Conservation (phyloP, 768 basidiomycete species). For the Butyriboletus loyo region DNA sequence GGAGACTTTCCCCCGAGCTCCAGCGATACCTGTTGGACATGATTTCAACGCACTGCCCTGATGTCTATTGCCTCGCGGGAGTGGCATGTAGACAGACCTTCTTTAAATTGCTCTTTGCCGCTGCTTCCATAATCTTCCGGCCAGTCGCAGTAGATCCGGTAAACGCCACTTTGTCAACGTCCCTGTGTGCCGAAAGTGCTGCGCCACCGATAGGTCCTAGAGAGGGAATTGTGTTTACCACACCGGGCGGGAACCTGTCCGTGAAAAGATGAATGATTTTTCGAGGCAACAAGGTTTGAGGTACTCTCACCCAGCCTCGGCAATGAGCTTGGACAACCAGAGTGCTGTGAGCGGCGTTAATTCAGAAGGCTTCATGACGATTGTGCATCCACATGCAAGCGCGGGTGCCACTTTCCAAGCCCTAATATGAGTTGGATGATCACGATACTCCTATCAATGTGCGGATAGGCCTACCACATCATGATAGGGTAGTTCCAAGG, state of each 20-base stretch:
- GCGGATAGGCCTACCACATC: slow-evolving; percentile 57
- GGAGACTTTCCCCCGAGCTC: slow-evolving; percentile 95
- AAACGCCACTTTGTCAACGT: slow-evolving; percentile 94
- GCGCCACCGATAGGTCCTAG: slow-evolving; percentile 80
- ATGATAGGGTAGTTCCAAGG: slow-evolving; percentile 93
- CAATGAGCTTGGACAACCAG: slow-evolving; percentile 75
- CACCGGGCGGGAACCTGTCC: slow-evolving; percentile 84
- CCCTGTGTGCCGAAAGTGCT: slow-evolving; percentile 75
- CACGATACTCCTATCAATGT: background rate
- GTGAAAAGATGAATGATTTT: slow-evolving; percentile 12
- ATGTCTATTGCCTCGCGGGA: slow-evolving; percentile 24
- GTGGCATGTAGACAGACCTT: slow-evolving; percentile 51
- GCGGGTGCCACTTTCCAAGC: slow-evolving; percentile 94
- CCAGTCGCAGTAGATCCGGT: slow-evolving; percentile 92
- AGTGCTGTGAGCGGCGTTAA: slow-evolving; percentile 81
- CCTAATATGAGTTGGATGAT: slow-evolving; percentile 35
- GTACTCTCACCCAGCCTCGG: slow-evolving; percentile 71
- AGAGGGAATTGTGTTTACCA: slow-evolving; percentile 85
- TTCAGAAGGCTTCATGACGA: slow-evolving; percentile 95
- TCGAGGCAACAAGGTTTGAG: slow-evolving; percentile 7
- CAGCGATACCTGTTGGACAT: slow-evolving; percentile 62
- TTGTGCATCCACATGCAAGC: slow-evolving; percentile 85
- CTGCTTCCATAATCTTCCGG: slow-evolving; percentile 86
- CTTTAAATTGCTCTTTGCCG: slow-evolving; percentile 91
- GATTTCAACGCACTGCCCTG: slow-evolving; percentile 9